A percentile compares a stretch with the other conserved stretches of the same genome.
phyloP scores from a whole-genome alignment of 768 basidiomycete species.

The Agaricus subrufescens region DNA sequence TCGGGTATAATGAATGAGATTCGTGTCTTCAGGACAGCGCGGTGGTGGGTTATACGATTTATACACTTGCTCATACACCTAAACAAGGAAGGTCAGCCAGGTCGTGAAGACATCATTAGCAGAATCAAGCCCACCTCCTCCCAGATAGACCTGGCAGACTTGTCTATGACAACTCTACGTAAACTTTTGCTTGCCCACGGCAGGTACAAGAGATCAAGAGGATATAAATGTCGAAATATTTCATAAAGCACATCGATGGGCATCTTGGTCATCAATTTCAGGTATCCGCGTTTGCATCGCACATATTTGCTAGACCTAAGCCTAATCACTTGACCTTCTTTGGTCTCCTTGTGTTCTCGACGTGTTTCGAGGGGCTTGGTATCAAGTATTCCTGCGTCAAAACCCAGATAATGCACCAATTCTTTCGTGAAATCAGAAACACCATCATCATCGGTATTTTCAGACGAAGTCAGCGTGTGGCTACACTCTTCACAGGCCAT shows the following conservation, averaged over 20 bases:
- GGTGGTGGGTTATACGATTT: neutral
- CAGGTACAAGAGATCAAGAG: slow-evolving; percentile 34
- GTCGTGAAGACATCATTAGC: neutral
- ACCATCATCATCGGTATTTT: too few species aligned
- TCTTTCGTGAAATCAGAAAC: too few species aligned
- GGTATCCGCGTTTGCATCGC: slow-evolving; percentile 18
- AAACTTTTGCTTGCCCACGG: slow-evolving; percentile 31
- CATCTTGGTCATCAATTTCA: slow-evolving; percentile 25
- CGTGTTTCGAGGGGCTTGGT: too few species aligned
- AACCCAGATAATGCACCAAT: too few species aligned
- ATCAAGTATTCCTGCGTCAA: too few species aligned
- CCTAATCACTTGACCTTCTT: too few species aligned
- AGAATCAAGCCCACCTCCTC: slow-evolving; percentile 16
- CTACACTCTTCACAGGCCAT: too few species aligned
- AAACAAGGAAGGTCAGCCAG: neutral
- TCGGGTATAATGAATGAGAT: neutral
- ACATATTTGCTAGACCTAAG: neutral
- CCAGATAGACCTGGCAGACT: slow-evolving; percentile 24
- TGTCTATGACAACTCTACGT: slow-evolving; percentile 25
- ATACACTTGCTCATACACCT: neutral
- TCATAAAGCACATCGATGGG: slow-evolving; percentile 30
- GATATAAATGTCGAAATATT: slow-evolving; percentile 32
- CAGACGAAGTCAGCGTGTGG: too few species aligned
- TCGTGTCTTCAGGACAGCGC: neutral
- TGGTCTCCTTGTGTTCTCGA: too few species aligned